phyloP scores from a whole-genome alignment of 495 filamentous ascomycete species.

The Lasiosphaeriaceae sp. region DNA sequence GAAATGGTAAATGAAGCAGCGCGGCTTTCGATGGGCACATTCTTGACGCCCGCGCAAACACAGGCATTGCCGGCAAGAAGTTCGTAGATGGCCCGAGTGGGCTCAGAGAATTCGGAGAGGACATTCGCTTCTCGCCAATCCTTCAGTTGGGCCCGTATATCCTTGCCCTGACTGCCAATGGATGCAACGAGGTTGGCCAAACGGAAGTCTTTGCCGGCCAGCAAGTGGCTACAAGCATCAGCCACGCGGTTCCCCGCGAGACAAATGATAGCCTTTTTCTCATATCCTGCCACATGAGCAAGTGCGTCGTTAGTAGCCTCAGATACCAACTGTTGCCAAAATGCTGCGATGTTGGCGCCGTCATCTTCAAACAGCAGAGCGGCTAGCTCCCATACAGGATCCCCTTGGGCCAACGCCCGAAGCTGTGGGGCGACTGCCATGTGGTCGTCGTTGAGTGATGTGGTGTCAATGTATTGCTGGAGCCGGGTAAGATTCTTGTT shows the following conservation, averaged over 20 bases:
- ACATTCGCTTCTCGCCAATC: conserved; percentile 78
- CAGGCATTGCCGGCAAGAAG: conserved; percentile 82
- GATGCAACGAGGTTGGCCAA: conserved; percentile 79
- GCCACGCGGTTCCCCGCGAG: conserved; percentile 72
- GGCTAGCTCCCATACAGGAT: conserved; percentile 70
- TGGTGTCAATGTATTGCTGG: conserved; percentile 27
- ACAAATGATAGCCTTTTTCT: conserved; percentile 79
- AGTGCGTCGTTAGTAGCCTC: conserved; percentile 49
- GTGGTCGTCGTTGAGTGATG: conserved; percentile 14
- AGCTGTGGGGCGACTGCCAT: conserved; percentile 3
- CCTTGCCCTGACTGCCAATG: conserved; percentile 64
- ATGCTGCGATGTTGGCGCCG: conserved; percentile 49
- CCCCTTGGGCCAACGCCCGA: conserved; percentile 45
- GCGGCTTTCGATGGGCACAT: conserved; percentile 68
- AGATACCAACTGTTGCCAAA: conserved; percentile 63
- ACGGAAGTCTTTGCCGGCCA: conserved; percentile 69
- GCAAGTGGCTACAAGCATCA: conserved; percentile 74
- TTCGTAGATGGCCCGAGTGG: conserved; percentile 83
- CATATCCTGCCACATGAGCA: conserved; percentile 49
- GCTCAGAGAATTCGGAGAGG: conserved; percentile 80
- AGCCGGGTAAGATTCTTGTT: conserved; percentile 19
- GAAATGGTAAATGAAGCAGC: conserved; percentile 72
- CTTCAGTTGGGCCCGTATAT: conserved; percentile 72
- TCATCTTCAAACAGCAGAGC: conserved; percentile 80
- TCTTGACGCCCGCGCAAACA: conserved; percentile 70